Percentiles rank a stretch among this genome's conserved stretches.
Evolutionary conservation across 2,329 filamentous ascomycete genomes (phyloP).

Genomic region (Cladosporium sp.): DNA sequence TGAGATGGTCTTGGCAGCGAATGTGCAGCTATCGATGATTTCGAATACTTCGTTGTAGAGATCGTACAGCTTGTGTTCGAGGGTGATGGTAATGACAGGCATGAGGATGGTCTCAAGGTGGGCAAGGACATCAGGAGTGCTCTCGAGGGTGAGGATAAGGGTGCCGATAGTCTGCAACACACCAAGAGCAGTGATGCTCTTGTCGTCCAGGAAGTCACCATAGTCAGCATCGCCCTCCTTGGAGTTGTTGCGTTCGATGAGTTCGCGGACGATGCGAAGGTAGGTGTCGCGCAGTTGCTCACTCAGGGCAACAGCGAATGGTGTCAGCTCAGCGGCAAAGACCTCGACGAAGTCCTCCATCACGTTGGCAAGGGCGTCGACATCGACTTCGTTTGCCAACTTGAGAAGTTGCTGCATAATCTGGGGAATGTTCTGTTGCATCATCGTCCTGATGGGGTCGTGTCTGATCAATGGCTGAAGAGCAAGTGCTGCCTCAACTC

Average conservation of each 20-base stretch:
- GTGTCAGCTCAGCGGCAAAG: slow-evolving; percentile 93
- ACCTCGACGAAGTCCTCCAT: slow-evolving; percentile 99
- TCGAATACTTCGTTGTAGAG: slow-evolving; percentile 98
- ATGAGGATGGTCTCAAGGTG: slow-evolving; percentile 95
- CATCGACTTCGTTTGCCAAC: slow-evolving; percentile 94
- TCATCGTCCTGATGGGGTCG: slow-evolving; percentile 86
- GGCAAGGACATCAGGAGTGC: slow-evolving; percentile 88
- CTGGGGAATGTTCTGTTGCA: slow-evolving; percentile 96
- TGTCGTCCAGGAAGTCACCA: slow-evolving; percentile 92
- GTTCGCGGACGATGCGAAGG: slow-evolving; percentile 83
- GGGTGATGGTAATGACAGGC: slow-evolving; percentile 91
- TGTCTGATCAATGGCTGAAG: slow-evolving; percentile 94
- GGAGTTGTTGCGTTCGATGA: slow-evolving; percentile 81
- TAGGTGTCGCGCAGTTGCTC: slow-evolving; percentile 97
- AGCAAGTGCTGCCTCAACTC: slow-evolving; percentile 89
- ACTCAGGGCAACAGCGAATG: slow-evolving; percentile 91
- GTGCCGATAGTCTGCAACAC: slow-evolving; percentile 97
- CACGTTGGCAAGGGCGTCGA: slow-evolving; percentile 93
- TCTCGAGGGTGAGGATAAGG: slow-evolving; percentile 92
- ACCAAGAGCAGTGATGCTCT: slow-evolving; percentile 94
- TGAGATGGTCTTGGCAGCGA: slow-evolving; percentile 92
- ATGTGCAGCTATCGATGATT: slow-evolving; percentile 98
- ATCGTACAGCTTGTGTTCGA: slow-evolving; percentile 97
- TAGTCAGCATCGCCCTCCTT: slow-evolving; percentile 73
- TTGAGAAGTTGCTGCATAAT: slow-evolving; percentile 99